Base-by-base conservation (phyloP, 352 stramenopile species). In the Pythium aquatile region DNA sequence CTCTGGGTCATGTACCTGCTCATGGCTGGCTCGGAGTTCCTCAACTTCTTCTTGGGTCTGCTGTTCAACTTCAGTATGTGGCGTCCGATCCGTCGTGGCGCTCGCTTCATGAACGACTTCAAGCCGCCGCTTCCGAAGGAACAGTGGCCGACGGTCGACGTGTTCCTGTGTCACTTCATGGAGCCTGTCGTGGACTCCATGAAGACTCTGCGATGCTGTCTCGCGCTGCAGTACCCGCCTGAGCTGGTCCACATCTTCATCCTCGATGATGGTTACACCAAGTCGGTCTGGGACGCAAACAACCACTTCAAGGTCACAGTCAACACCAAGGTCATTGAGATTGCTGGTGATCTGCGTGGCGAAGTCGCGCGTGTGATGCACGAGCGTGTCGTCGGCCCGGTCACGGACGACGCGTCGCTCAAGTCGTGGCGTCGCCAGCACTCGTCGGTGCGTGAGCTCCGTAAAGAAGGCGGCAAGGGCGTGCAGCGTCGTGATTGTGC, bases 21-120 rank as follows among this genome's bases (percentile, higher is more conserved):
- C 74, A 89, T 94, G 79, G 79, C 90, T 14, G 92, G 91, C 60
- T 92, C 84, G 5, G 87, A 96, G 56, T 92, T 94, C 58, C 75
- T 96, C 70, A 94, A 93, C 69, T 93, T 83, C 52, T 94, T 93
- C 66, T 66, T 96, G 29, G 87, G 87, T 61, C 66, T 96, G 65
- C 77, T 96, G 1, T 96, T 90, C 75, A 93, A 96, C 82, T 94
- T 96, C 70, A 90, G 82, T 83, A 96, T 96, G 87, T 96, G 87
- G 87, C 84, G 84, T 57, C 87, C 87, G 11, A 91, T 96, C 42
- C 87, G 87, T 81, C 87, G 87, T 75, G 87, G 87, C 37, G 87
- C 87, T 61, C 87, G 84, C 29, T 96, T 77, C 78, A 77, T 96
- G 78, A 93, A 93, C 71, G 87, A 96, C 74, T 96, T 96, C 67